phyloP scores from a whole-genome alignment of 257 asterid genomes.

The Solanum phureja region DNA sequence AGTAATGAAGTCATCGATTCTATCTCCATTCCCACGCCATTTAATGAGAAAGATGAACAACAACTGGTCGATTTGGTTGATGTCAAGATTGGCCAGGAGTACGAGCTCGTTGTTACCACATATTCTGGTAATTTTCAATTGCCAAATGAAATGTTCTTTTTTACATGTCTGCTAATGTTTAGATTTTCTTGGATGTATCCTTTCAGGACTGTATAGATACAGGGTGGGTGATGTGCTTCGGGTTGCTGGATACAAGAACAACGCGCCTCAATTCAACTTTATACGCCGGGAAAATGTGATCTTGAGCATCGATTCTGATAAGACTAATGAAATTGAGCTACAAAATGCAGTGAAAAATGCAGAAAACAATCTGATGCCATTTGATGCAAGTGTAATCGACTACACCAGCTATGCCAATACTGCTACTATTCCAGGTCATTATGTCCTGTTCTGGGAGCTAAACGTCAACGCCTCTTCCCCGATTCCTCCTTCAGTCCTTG shows the following conservation, averaged over 20 bases:
- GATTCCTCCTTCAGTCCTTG: constrained; percentile 63
- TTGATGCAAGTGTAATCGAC: constrained; percentile 45
- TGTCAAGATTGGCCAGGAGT: not conserved
- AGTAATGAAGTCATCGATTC: not conserved
- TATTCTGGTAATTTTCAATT: not conserved
- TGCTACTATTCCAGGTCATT: constrained; percentile 51
- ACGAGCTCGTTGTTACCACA: not conserved
- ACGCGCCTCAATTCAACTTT: not conserved
- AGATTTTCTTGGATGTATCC: not conserved
- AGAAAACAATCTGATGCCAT: constrained; percentile 41
- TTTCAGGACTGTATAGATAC: not conserved
- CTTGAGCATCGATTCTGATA: constrained; percentile 29
- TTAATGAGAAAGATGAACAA: not conserved
- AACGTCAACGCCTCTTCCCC: constrained; percentile 18
- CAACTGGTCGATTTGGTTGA: not conserved
- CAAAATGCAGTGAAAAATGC: constrained; percentile 36
- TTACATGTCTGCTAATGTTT: not conserved
- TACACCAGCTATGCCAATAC: constrained; percentile 81
- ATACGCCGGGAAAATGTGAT: not conserved
- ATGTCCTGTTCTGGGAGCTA: constrained; percentile 23
- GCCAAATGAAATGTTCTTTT: not conserved
- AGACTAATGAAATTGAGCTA: constrained; percentile 82
- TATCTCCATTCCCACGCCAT: not conserved
- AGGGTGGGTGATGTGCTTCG: not conserved
- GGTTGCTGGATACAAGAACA: not conserved